phyloP scores from a whole-genome alignment of 1,139 yeast species.

The Geotrichum reessii region DNA sequence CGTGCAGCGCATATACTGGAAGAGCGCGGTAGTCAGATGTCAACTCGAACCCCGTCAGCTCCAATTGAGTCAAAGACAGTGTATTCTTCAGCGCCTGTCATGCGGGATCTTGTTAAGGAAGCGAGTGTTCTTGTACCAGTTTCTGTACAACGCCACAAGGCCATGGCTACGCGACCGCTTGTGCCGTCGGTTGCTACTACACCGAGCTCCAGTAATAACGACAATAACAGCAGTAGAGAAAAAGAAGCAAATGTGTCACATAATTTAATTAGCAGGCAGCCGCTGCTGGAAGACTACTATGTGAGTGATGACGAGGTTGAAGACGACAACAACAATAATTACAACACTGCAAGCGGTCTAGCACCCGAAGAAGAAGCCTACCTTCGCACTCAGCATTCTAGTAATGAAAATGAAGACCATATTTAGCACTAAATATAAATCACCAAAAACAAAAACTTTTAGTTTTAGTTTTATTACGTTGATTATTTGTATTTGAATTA shows the following conservation, averaged over 20 bases:
- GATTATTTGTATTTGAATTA: not conserved
- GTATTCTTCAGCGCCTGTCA: constrained; percentile 28
- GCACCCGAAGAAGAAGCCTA: constrained; percentile 17
- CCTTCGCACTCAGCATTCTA: not conserved
- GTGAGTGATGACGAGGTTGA: constrained; percentile 10
- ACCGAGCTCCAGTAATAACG: not conserved
- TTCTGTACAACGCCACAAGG: constrained; percentile 19
- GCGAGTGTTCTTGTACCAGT: constrained; percentile 26
- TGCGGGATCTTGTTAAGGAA: constrained; percentile 26
- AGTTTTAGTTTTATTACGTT: too few relatives aligned
- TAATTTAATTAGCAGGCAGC: not conserved
- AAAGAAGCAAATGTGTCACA: not conserved
- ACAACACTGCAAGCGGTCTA: not conserved
- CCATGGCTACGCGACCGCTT: not conserved
- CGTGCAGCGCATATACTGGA: constrained; percentile 5
- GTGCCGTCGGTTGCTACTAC: not conserved
- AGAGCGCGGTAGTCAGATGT: constrained; percentile 3
- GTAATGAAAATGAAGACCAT: not conserved
- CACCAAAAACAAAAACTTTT: not conserved
- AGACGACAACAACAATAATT: not conserved
- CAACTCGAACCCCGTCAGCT: constrained; percentile 3
- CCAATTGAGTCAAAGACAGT: constrained; percentile 23
- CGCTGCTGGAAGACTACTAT: constrained; percentile 10
- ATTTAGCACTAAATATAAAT: too few relatives aligned
- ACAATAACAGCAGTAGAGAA: not conserved